phyloP scores from a whole-genome alignment of 2,329 filamentous ascomycete genomes.

The Colletotrichum australisinense region DNA sequence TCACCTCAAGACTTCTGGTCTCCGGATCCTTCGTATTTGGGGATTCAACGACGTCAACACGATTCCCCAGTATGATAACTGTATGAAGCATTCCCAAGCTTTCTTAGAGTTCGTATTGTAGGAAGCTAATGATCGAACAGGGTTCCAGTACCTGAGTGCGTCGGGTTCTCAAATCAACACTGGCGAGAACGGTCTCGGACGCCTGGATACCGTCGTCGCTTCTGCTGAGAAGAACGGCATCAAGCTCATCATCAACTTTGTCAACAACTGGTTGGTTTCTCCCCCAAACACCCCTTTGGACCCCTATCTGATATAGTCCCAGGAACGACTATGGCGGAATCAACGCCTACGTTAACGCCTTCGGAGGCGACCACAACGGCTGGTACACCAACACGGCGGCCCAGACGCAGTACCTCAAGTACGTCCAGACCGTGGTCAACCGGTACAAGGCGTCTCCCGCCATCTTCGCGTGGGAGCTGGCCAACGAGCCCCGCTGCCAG shows the following conservation, averaged over 20 bases:
- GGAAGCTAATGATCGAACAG: background rate
- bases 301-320: background rate
- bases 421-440: constrained; percentile 60
- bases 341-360: constrained; percentile 67
- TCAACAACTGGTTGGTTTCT: constrained; percentile 70
- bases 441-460: constrained; percentile 59
- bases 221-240: constrained; percentile 69
- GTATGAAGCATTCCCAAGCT: constrained; percentile 47
- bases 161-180: constrained; percentile 69
- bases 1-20: constrained; percentile 60
- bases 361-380: constrained; percentile 61
- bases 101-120: background rate
- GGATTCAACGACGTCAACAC: constrained; percentile 69
- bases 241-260: constrained; percentile 73
- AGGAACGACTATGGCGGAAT: constrained; percentile 73
- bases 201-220: constrained; percentile 71
- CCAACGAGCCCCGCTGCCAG: constrained; percentile 69
- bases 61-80: constrained; percentile 44
- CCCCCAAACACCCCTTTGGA: background rate
- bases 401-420: constrained; percentile 66
- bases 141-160: constrained; percentile 62
- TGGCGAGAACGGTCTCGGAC: constrained; percentile 68
- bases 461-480: constrained; percentile 66
- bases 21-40: constrained; percentile 70
- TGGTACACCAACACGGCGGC: constrained; percentile 68